Evolutionary conservation across 1,284 basidiomycete genomes (phyloP).

Genomic region (Cystobasidium pallidum): DNA sequence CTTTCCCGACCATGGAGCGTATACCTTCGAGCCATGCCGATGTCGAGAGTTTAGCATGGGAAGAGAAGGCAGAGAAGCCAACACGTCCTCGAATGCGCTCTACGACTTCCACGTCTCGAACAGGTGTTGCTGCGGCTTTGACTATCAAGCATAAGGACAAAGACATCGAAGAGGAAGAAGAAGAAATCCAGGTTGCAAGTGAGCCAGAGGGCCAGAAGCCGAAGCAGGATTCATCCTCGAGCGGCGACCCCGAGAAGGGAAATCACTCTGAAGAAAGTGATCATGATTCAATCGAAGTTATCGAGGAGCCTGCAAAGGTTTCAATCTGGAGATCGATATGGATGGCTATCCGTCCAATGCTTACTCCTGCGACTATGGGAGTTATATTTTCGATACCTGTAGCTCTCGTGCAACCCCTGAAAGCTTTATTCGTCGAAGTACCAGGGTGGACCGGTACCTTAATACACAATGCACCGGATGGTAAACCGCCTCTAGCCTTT

Average conservation of each 20-base stretch:
- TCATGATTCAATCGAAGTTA: background rate
- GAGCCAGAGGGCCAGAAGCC: slow-evolving; percentile 9
- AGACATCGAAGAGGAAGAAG: slow-evolving; percentile 14
- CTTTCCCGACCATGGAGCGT: slow-evolving; percentile 24
- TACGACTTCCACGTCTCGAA: slow-evolving; percentile 5
- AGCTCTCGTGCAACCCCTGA: slow-evolving; percentile 33
- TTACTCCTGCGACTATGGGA: slow-evolving; percentile 26
- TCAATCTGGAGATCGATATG: slow-evolving; percentile 15
- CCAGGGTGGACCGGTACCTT: slow-evolving; percentile 31
- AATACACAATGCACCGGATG: slow-evolving; percentile 44
- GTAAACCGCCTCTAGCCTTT: slow-evolving; percentile 34
- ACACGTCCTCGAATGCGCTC: background rate
- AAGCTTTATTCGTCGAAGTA: slow-evolving; percentile 33
- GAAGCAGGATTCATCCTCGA: background rate
- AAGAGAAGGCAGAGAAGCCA: slow-evolving; percentile 6
- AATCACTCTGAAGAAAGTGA: background rate
- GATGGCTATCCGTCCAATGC: slow-evolving; percentile 8
- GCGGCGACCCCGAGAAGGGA: background rate
- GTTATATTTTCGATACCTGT: slow-evolving; percentile 42
- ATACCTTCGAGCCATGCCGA: slow-evolving; percentile 31
- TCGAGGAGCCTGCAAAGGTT: slow-evolving; percentile 5
- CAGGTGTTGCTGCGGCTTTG: slow-evolving; percentile 5
- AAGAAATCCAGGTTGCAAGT: slow-evolving; percentile 13
- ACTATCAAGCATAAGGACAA: slow-evolving; percentile 2
- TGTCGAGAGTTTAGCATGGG: slow-evolving; percentile 27